Conservation (phyloP, 306 rosid species). For the Inga leiocalycina region DNA sequence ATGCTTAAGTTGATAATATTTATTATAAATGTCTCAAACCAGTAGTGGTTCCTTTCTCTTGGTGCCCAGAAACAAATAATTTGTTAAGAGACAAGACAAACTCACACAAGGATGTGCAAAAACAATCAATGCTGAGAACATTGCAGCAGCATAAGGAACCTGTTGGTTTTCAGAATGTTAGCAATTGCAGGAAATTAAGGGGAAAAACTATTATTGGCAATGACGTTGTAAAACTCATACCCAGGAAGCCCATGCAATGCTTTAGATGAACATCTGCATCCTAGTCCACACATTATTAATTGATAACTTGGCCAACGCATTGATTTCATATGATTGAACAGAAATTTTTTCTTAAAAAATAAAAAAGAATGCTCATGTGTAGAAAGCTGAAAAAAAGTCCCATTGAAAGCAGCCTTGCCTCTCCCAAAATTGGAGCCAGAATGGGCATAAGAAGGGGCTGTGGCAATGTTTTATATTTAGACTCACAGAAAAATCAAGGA, state of each 20-base stretch:
- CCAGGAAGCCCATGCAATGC: conserved; percentile 86
- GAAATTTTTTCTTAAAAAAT: background rate
- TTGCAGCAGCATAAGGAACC: conserved; percentile 90
- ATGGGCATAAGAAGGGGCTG: conserved; percentile 88
- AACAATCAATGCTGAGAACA: conserved; percentile 70
- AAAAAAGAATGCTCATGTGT: conserved; percentile 55
- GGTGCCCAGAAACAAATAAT: background rate
- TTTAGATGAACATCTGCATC: conserved; percentile 87
- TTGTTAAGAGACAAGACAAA: conserved; percentile 26
- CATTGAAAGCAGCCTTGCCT: conserved; percentile 78
- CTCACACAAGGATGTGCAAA: conserved; percentile 94
- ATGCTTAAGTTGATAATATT: too few relatives aligned
- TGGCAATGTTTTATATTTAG: conserved; percentile 28
- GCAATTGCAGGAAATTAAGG: background rate
- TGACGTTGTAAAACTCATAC: conserved; percentile 51
- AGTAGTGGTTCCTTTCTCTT: too few relatives aligned
- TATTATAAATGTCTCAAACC: too few relatives aligned
- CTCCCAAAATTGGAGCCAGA: conserved; percentile 76
- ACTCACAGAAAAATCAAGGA: conserved; percentile 14
- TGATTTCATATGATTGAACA: background rate
- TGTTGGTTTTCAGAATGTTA: conserved; percentile 37
- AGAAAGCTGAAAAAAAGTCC: conserved; percentile 73
- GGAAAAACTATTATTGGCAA: conserved; percentile 5
- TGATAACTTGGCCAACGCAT: conserved; percentile 1
- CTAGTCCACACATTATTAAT: conserved; percentile 20